phyloP scores from a whole-genome alignment of 495 filamentous ascomycete species.

The Neurospora sp. region DNA sequence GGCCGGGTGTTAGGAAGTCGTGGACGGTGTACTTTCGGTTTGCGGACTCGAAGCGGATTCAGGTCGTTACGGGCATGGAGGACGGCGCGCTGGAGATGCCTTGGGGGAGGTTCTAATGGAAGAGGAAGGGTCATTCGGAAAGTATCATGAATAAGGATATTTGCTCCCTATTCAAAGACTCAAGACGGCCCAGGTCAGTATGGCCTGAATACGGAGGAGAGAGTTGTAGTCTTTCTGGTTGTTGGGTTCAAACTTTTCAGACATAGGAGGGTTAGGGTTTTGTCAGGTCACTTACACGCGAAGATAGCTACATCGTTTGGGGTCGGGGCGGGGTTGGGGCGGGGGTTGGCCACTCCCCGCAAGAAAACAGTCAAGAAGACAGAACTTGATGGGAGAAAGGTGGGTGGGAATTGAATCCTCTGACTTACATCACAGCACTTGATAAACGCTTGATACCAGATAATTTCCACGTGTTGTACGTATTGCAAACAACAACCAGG shows the following conservation, averaged over 20 bases:
- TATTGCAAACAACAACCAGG: neutral
- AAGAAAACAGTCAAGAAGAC: neutral
- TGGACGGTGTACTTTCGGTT: constrained; percentile 20
- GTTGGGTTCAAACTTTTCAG: neutral
- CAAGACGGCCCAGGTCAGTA: neutral
- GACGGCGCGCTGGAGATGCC: constrained; percentile 18
- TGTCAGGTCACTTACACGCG: neutral
- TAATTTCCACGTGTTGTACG: neutral
- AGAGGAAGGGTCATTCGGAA: neutral
- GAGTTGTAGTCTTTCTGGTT: neutral
- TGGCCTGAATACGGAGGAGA: neutral
- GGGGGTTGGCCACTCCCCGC: neutral
- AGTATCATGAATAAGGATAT: neutral
- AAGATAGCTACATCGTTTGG: neutral
- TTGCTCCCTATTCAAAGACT: neutral
- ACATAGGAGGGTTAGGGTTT: neutral
- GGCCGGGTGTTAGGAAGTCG: constrained; percentile 14
- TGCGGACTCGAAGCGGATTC: constrained; percentile 12
- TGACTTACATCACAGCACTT: neutral
- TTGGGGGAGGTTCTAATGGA: constrained; percentile 6
- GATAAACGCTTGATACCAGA: neutral
- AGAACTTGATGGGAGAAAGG: neutral
- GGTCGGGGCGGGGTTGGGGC: neutral
- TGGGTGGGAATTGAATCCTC: neutral
- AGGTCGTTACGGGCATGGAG: constrained; percentile 21